Base-by-base conservation (phyloP, 2,329 filamentous ascomycete species). In the Sclerotinia trifoliorum region DNA sequence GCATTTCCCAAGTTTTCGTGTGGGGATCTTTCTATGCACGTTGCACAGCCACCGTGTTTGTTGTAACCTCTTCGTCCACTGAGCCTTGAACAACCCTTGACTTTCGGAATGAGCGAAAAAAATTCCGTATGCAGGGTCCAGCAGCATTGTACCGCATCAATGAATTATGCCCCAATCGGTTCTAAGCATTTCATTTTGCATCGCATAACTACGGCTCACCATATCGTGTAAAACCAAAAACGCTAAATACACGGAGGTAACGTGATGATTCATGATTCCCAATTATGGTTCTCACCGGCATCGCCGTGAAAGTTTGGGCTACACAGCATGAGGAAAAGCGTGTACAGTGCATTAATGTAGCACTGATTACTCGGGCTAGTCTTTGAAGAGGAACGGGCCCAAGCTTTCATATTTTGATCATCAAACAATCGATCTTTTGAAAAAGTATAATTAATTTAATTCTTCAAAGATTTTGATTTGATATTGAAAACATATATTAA, bases 31-130 rank as follows among this genome's bases (percentile, higher is more conserved):
- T 35, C 58, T 24, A 62, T 49, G 58, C 58, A 62, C 21, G 11
- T 62, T 62, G 44, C 58, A 62, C 58, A 62, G 58, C 58, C 58
- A 62, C 58, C 24, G 46, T 62, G 46, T 51, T 51, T 51, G 60
- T 29, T 26, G 55, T 42, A 42, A 42, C 39, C 10, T 56, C 32
- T 39, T 2, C 54, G 19, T 46, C 39, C 24, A 46, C 56, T 46
- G 44, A 60, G 57, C 57, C 39, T 32, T 32, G 42, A 60, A 60
- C 5, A 32, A 29, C 46, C 60, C 29, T 62, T 35, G 29, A 48
- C 49, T 21, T 62, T 62, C 60, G 60, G 60, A 24, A 32, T 62
- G 60, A 51, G 60, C 60, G 60, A 62, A 13, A 46, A 49, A 60
- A 49, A 15, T 19, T 26, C 29, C 54, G 19, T 60, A 58, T 66